Base-by-base conservation (phyloP, 2,329 filamentous ascomycete genomes). In the Triangularia verruculosa region DNA sequence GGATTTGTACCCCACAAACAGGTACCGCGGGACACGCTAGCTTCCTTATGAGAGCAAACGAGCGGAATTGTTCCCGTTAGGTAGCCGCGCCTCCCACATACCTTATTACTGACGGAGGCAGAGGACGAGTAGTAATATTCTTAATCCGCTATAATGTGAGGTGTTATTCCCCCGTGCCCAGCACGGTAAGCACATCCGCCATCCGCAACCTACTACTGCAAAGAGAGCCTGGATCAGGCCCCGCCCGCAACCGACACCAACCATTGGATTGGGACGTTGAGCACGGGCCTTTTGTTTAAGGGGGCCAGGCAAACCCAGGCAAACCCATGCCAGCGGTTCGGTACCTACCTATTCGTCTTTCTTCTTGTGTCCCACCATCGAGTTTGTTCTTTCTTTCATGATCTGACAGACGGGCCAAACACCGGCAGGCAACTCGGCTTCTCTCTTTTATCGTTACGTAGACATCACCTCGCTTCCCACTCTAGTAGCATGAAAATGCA, bases 21-120 rank as follows among this genome's bases (percentile, higher is more conserved):
- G 65, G 61, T 51, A 60, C 65, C 58, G 55, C 58, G 28, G 62
- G 30, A n/a, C 51, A 59, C 62, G 60, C 62, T 66, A 66, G 56
- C 64, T 28, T 55, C 55, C 61, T 24, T 20, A 47, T 7, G 39
- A 47, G 39, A 17, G 15, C 39, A 47, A 47, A 47, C 39, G n/a
- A 47, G 39, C 39, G 39, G 39, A 20, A 47, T 47, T 17, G 39
- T 22, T 47, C 39, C 39, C n/a, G 39, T 39, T 39, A 28, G 4
- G 27, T 28, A 28, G 5, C 27, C 27, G 27, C 27, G 27, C 27
- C 27, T 28, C 27, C 4, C 27, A 28, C 27, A 9, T 28, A 9
- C 27, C n/a, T n/a, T n/a, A n/a, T n/a, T n/a, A n/a, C n/a, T n/a
- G n/a, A n/a, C n/a, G n/a, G n/a, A n/a, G n/a, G n/a, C n/a, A n/a